Base-by-base conservation (phyloP, 495 filamentous ascomycete species). In the Usnea hakonensis region DNA sequence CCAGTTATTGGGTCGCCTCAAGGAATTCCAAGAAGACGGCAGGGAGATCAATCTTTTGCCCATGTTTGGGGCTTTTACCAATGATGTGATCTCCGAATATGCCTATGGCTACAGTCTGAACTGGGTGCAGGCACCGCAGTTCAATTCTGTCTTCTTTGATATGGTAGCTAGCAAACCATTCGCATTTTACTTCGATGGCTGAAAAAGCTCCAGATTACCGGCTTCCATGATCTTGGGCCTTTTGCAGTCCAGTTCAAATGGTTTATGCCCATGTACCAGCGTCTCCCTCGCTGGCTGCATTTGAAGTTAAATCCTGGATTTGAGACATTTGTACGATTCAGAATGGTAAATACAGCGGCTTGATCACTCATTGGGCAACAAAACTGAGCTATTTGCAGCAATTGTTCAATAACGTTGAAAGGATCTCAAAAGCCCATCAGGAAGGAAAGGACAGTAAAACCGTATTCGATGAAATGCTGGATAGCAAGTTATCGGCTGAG, bases 21-120 rank as follows among this genome's bases (percentile, higher is more conserved):
- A 62, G 19, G 59, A 68, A 37, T 55, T 58, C 14, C 50, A 26
- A 35, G 55, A 57, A 2, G 64, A 61, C 9, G 67, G 56, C 5
- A 36, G 66, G 14, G 53, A 65, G 14, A 64, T 77, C 4, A 64
- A 71, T 38, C 40, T 74, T n/a, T 65, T 73, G 44, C 60, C 68
- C 37, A 70, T 64, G 62, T 69, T 66, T 41, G 66, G 61, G 28
- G 64, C 70, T 41, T 61, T 79, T n/a, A 68, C 74, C 2, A 66
- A 74, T 3, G 78, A 81, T 64, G 66, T 79, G 14, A 75, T 79
- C 21, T 75, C 71, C 28, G 76, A 77, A 52, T 79, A 77, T 60
- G 54, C 65, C 11, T 57, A 56, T 37, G 65, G 57, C 43, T 57
- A 61, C 33, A 57, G 62, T 30, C 35, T 50, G 26, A 48, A 61